Percentiles rank a stretch among this genome's conserved stretches.
Evolutionary conservation across 805 yeast genomes (phyloP).

Genomic region (Metschnikowia gelsemii): DNA sequence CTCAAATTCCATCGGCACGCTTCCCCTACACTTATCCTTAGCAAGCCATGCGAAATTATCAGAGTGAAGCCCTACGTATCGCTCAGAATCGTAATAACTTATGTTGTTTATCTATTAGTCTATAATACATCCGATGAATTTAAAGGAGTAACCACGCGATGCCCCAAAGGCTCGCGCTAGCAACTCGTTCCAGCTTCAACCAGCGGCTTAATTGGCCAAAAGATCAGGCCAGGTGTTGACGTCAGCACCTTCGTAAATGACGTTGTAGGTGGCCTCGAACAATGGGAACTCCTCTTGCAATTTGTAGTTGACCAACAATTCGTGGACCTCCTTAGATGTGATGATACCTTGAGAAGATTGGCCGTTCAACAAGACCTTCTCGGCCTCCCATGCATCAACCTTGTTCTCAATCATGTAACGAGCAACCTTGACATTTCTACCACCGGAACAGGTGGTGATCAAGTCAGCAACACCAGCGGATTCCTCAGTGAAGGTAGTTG

Average conservation of each 20-base stretch:
- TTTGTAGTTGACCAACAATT: constrained; percentile 37
- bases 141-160: not conserved
- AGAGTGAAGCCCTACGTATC: no score
- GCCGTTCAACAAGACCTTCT: constrained; percentile 44
- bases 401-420: constrained; percentile 46
- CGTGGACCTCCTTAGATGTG: constrained; percentile 48
- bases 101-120: constrained; percentile 8
- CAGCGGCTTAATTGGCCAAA: constrained; percentile 28
- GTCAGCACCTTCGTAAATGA: constrained; percentile 40
- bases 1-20: no score
- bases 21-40: no score
- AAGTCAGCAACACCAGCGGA: constrained; percentile 50
- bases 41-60: no score
- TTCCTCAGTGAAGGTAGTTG: constrained; percentile 44
- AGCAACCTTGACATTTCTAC: constrained; percentile 48
- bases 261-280: constrained; percentile 47
- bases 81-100: not conserved
- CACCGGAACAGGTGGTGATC: constrained; percentile 48
- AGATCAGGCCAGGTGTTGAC: constrained; percentile 43
- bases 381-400: constrained; percentile 42
- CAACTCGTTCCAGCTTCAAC: constrained; percentile 6
- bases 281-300: constrained; percentile 41
- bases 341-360: constrained; percentile 48
- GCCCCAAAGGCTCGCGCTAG: not conserved
- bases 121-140: constrained; percentile 11